A percentile compares a stretch with the other conserved stretches of the same genome.
phyloP scores from a whole-genome alignment of 2,329 filamentous ascomycete species.

The Exophiala aquamarina region DNA sequence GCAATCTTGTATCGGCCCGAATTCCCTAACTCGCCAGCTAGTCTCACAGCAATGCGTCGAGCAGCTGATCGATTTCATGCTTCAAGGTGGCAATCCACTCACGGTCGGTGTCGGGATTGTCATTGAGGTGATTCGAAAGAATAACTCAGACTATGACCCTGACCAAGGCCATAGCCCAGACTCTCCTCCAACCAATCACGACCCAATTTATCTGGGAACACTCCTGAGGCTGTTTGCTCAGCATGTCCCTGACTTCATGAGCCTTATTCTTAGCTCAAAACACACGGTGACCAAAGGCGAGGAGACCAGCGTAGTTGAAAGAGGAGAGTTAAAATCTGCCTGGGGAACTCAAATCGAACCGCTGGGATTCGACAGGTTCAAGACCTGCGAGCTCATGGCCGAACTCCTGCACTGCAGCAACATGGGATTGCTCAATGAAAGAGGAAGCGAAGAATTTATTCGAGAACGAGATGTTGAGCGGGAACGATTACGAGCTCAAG shows the following conservation, averaged over 20 bases:
- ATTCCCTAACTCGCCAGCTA: slow-evolving; percentile 90
- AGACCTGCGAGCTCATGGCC: slow-evolving; percentile 98
- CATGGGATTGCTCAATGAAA: slow-evolving; percentile 92
- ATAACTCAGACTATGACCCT: slow-evolving; percentile 97
- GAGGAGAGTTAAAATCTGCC: slow-evolving; percentile 76
- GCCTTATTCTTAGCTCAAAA: slow-evolving; percentile 74
- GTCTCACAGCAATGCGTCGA: slow-evolving; percentile 84
- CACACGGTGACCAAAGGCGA: slow-evolving; percentile 58
- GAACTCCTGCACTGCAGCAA: slow-evolving; percentile 97
- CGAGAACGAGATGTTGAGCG: slow-evolving; percentile 76
- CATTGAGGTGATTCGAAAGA: slow-evolving; percentile 98
- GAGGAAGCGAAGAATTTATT: slow-evolving; percentile 85
- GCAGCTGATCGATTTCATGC: slow-evolving; percentile 85
- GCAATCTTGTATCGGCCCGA: slow-evolving; percentile 97
- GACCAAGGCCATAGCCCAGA: slow-evolving; percentile 82
- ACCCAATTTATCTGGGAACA: slow-evolving; percentile 93
- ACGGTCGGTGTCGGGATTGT: slow-evolving; percentile 96
- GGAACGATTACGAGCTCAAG: slow-evolving; percentile 74
- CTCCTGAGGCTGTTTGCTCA: slow-evolving; percentile 85
- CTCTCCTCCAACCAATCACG: slow-evolving; percentile 75
- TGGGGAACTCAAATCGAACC: slow-evolving; percentile 92
- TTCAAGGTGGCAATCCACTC: slow-evolving; percentile 86
- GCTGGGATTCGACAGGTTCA: slow-evolving; percentile 95
- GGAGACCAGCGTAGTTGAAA: slow-evolving; percentile 62
- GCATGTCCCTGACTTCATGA: slow-evolving; percentile 92